These are phyloP conservation scores for Grosmannia serpens DNA, from an alignment of 2,329 filamentous ascomycete species.

Conservation along the genomic window DNA sequence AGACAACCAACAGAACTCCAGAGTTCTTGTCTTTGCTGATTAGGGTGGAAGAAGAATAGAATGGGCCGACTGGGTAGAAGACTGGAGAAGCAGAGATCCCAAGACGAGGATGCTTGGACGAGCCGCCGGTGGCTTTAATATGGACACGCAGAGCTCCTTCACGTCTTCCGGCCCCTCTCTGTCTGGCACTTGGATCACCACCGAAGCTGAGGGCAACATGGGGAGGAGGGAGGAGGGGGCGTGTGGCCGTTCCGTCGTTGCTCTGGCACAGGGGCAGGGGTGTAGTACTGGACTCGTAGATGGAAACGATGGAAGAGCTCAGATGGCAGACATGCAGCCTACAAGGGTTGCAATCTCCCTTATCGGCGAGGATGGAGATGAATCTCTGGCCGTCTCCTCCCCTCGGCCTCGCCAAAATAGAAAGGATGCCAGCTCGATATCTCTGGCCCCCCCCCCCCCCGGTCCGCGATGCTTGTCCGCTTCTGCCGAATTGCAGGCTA, in stretches of 20 bases:
- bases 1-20: constrained; percentile 9
- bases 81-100: constrained; percentile 1
- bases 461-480: no score
- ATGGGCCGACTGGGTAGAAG: background rate
- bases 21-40: constrained; percentile 7
- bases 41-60: constrained; percentile 5
- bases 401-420: background rate
- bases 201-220: background rate
- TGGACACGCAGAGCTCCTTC: background rate
- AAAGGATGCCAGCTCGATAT: background rate
- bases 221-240: no score
- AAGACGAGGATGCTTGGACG: background rate
- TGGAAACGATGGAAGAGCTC: no score
- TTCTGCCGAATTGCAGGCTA: no score
- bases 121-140: constrained; percentile 3
- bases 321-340: background rate
- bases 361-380: background rate
- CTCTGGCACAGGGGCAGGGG: background rate
- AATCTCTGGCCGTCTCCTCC: background rate
- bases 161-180: no score
- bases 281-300: background rate
- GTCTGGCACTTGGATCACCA: background rate
- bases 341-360: background rate
- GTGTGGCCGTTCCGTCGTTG: background rate
- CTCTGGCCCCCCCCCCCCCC: no score